phyloP scores from a whole-genome alignment of 306 rosid genomes.

The Neltuma alba region DNA sequence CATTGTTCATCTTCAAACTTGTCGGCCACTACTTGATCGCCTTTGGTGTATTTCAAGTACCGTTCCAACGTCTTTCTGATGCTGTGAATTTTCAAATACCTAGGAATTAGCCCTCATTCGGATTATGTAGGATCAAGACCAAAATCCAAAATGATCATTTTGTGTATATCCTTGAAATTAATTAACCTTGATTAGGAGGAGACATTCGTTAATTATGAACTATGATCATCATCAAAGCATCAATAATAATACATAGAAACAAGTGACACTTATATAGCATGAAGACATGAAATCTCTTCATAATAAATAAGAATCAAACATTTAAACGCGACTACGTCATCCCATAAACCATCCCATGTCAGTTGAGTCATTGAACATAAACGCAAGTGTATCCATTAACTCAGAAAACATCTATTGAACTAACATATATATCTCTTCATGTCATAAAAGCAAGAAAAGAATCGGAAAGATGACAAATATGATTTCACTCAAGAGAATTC shows the following conservation, averaged over 20 bases:
- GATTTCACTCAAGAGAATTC: background rate
- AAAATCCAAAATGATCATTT: background rate
- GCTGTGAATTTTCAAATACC: conserved; percentile 41
- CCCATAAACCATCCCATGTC: background rate
- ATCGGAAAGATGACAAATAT: background rate
- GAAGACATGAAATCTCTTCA: background rate
- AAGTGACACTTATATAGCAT: background rate
- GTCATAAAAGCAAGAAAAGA: background rate
- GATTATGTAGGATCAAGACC: background rate
- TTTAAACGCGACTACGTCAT: background rate
- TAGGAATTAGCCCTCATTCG: background rate
- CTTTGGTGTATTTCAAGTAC: conserved; percentile 38
- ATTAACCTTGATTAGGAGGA: background rate
- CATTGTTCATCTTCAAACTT: conserved; percentile 36
- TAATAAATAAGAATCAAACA: background rate
- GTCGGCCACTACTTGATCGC: conserved; percentile 9
- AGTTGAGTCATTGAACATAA: background rate
- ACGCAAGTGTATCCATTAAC: background rate
- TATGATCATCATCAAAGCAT: background rate
- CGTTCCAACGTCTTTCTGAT: conserved; percentile 48
- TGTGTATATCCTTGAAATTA: background rate
- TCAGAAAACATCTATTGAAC: background rate
- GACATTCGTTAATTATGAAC: too few species aligned
- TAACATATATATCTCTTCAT: background rate
- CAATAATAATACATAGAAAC: background rate